Base-by-base conservation (phyloP, 805 yeast species). In the Sugiyamaella mastotermitis region DNA sequence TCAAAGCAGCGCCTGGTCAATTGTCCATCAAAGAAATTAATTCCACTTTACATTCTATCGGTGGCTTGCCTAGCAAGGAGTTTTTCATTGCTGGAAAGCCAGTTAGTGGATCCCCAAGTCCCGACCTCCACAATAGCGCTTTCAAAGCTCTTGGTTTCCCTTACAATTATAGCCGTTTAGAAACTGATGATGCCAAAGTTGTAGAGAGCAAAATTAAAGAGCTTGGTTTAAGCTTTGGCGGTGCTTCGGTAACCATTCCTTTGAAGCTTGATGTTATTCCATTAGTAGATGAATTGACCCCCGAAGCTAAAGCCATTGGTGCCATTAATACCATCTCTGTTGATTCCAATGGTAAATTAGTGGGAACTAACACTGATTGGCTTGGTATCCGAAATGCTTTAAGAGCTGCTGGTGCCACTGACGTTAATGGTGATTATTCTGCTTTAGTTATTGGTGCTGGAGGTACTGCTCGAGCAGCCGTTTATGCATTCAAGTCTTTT, bases 361-460 rank as follows among this genome's bases (percentile, higher is more conserved):
- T 60, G 35, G 98, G 97, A 47, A 90, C 84, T 51, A 92, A 92
- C 65, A 92, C 99, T 30, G 99, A 92, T 59, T 92, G 95, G 95
- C 64, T 77, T 33, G 99, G 98, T 8, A 83, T 92, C 49, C 68
- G 66, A 32, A 73, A 80, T 44, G 74, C 95, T 2, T 76, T 87
- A 49, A 56, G 64, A 14, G 61, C 71, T 43, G 94, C 94, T 27
- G 33, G 33, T 10, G 33, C 18, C 6, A 17, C 7, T 20, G 15
- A 7, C 10, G 78, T 77, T 29, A 29, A 35, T 19, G 33, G 26
- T 14, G 27, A 28, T 74, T 28, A 61, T 62, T 16, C 54, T 50
- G 97, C 96, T 22, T 64, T 88, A 42, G 82, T 92, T 31, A 68
- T 92, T 47, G 99, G 99, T 36, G 96, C 95, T 15, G 99, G 99